Evolutionary conservation across 2,329 filamentous ascomycete genomes (phyloP), one percentile per base, ranked within the genome.

Genomic region (Pseudocercospora crystallina): DNA sequence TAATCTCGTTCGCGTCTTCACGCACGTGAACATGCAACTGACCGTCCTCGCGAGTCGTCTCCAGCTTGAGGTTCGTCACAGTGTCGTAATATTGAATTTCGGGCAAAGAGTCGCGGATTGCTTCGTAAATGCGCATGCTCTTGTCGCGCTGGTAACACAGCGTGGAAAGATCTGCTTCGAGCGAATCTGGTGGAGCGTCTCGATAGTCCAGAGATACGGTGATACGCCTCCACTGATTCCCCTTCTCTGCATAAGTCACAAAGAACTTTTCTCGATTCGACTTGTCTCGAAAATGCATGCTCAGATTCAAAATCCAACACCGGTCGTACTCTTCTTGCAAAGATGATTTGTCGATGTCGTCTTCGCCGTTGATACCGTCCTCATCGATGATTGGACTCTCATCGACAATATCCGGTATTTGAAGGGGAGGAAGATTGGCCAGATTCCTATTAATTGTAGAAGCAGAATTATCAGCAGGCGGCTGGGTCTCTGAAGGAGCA

Each of bases 251-350:
- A 68, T 89, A 99, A 0, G 94, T 97, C 57, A 99, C 85, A 69
- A 97, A 99, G 75, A 97, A 97, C 70, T 99, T 99, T 70, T 99
- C 94, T 37, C 92, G 82, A 62, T 89, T 88, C 10, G 91, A 95
- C 63, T 87, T 86, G 72, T 99, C 94, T 52, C 91, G 84, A 70
- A 96, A 99, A 70, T 96, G 90, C 94, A 99, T 96, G 71, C 90
- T 96, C 53, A 97, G 80, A 66, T 99, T 99, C 61, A 99, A 77
- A 53, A 99, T 97, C 94, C 94, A 99, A 64, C 62, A 46, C 26
- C 49, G 82, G 65, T 96, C 90, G 48, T 96, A 79, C 70, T 97
- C 92, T 56, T 88, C 83, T 58, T 87, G 83, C 58, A 96, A 80
- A 61, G 82, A 76, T 45, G 77, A 74, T 46, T 87, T 82, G 62